phyloP scores from a whole-genome alignment of 108 stramenopile species.

The Discostella stelligeroides region DNA sequence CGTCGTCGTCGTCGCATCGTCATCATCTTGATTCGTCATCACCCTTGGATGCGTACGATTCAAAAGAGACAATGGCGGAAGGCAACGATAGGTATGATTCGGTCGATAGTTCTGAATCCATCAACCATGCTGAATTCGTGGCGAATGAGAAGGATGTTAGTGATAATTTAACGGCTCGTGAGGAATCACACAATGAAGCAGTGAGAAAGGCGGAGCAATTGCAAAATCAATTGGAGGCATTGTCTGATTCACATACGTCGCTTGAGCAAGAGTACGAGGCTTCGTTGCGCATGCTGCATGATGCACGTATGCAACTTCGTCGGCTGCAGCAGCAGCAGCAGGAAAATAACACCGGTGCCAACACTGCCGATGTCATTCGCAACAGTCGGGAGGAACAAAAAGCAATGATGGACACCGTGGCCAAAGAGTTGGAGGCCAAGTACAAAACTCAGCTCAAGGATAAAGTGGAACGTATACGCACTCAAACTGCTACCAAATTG shows the following conservation, averaged over 20 bases:
- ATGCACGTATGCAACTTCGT: slow-evolving; percentile 43
- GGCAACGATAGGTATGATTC: too few relatives aligned
- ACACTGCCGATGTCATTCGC: not conserved
- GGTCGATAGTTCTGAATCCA: too few relatives aligned
- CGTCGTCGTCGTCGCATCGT: too few relatives aligned
- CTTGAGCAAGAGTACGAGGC: slow-evolving; percentile 48
- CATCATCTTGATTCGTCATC: too few relatives aligned
- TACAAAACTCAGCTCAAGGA: slow-evolving; percentile 47
- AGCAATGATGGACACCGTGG: slow-evolving; percentile 22
- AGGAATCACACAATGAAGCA: too few relatives aligned
- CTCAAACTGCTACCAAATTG: slow-evolving; percentile 18
- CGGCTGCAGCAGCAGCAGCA: slow-evolving; percentile 18
- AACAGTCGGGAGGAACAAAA: slow-evolving; percentile 13
- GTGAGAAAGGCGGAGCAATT: slow-evolving; percentile 4
- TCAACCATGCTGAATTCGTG: too few relatives aligned
- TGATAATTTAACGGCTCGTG: too few relatives aligned
- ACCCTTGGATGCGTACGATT: too few relatives aligned
- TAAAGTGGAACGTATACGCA: slow-evolving; percentile 28
- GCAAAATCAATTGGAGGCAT: slow-evolving; percentile 17
- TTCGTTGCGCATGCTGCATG: slow-evolving; percentile 45
- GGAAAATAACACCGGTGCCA: slow-evolving; percentile 1
- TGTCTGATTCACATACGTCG: slow-evolving; percentile 28
- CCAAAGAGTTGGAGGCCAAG: slow-evolving; percentile 27
- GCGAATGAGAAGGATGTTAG: too few relatives aligned
- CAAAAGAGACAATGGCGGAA: too few relatives aligned